Conservation (phyloP, 441 rosid genomes). For the Bruguiera hainesii region DNA sequence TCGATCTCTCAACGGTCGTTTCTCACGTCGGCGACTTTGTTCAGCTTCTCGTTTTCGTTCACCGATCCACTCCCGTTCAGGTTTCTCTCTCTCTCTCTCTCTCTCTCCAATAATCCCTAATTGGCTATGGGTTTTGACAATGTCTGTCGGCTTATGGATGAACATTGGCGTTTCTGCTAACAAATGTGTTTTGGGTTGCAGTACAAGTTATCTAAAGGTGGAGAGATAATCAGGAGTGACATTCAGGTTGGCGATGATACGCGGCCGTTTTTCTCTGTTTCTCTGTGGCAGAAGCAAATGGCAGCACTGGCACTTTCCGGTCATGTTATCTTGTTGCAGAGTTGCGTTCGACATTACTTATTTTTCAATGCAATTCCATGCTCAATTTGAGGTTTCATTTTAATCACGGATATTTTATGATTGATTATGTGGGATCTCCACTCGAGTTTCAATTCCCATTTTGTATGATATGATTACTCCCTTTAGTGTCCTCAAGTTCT, state of each 20-base stretch:
- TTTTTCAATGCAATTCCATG: no score
- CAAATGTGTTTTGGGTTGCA: slow-evolving; percentile 10
- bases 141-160: no score
- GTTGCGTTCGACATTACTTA: slow-evolving; percentile 10
- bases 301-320: slow-evolving; percentile 32
- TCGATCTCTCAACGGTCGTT: slow-evolving; percentile 41
- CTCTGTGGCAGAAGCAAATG: slow-evolving; percentile 53
- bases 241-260: slow-evolving; percentile 59
- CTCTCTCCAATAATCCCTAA: background rate
- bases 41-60: slow-evolving; percentile 56
- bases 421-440: background rate
- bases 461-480: no score
- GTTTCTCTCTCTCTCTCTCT: slow-evolving; percentile 14
- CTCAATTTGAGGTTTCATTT: no score
- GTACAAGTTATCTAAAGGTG: slow-evolving; percentile 44
- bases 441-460: no score
- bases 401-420: no score
- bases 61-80: slow-evolving; percentile 50
- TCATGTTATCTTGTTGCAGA: slow-evolving; percentile 42
- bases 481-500: no score
- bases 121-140: background rate
- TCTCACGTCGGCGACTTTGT: slow-evolving; percentile 49
- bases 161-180: background rate
- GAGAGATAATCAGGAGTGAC: slow-evolving; percentile 47
- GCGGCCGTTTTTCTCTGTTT: slow-evolving; percentile 38